Evolutionary conservation across 768 basidiomycete genomes (phyloP), one percentile per base, ranked within the genome.

Genomic region (Trametes cingulata): DNA sequence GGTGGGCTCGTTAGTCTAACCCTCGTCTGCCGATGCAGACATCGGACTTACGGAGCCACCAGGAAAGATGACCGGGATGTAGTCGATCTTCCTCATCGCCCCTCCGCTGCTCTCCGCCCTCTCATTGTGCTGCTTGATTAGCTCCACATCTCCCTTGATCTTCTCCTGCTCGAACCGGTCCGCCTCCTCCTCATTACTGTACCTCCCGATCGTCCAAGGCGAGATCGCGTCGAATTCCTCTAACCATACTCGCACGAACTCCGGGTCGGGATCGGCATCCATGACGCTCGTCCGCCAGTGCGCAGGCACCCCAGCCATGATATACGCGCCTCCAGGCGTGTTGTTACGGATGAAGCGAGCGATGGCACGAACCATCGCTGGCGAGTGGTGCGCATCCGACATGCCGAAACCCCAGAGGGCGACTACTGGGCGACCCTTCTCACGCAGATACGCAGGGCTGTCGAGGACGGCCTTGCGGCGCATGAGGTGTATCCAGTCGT

Each of bases 191-290:
- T 84, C 81, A 60, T 78, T 80, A 19, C 74, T 75, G 69, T 84
- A 92, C 35, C 89, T 77, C 3, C 91, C 92, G 10, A 93, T 79
- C 6, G 87, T 90, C 91, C 91, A 93, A 7, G 92, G 92, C 20
- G 85, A 88, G 56, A 92, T 82, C 3, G 88, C 87, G 61, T 91
- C 90, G 60, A 91, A 90, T 22, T 84, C 84, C n/a, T 85, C 84
- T 10, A 90, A 74, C 86, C 88, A 93, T 10, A 91, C 78, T 49
- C 83, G 75, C 13, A 85, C 65, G 61, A 89, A 92, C 7, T 74
- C 87, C 0, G 84, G 82, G 61, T 91, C 81, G 2, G 76, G 76
- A 70, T 92, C 88, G 0, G 87, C 85, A 67, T 94, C 92, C 25
- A 82, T 80, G 25, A 77, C 76, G 7, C 85, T 81, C 0, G 86